phyloP scores from a whole-genome alignment of 2,329 filamentous ascomycete genomes.

The Calonectria fujianensis region DNA sequence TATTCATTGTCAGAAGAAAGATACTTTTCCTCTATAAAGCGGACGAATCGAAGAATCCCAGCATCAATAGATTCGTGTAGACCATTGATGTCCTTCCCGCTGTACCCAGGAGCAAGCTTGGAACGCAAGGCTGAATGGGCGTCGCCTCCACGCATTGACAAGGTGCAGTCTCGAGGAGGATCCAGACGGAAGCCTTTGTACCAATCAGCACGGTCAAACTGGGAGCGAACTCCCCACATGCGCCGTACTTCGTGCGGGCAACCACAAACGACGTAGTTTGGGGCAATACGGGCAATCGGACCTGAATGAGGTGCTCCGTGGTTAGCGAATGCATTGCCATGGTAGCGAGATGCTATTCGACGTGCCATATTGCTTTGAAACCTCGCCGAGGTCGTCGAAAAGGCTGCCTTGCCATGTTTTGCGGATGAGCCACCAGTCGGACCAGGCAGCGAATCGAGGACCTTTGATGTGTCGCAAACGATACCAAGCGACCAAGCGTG shows the following conservation, averaged over 20 bases:
- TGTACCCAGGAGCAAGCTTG: constrained; percentile 36
- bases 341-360: background rate
- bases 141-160: constrained; percentile 32
- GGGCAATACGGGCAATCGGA: constrained; percentile 34
- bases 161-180: constrained; percentile 31
- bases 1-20: constrained; percentile 25
- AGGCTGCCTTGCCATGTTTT: constrained; percentile 33
- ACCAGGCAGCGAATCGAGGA: constrained; percentile 31
- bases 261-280: constrained; percentile 34
- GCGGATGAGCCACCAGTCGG: constrained; percentile 36
- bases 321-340: constrained; percentile 1
- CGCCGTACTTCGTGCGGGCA: constrained; percentile 28
- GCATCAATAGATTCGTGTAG: constrained; percentile 33
- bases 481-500: constrained; percentile 22
- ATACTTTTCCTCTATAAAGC: constrained; percentile 33
- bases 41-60: constrained; percentile 21
- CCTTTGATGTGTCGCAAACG: constrained; percentile 36
- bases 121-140: constrained; percentile 29
- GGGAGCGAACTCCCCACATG: constrained; percentile 37
- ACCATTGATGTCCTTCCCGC: constrained; percentile 24
- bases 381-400: constrained; percentile 32
- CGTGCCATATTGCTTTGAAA: constrained; percentile 36
- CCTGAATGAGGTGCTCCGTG: background rate
- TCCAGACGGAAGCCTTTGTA: constrained; percentile 37
- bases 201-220: constrained; percentile 35